phyloP scores from a whole-genome alignment of 139 green algal species.

The Coelastrella sp. region DNA sequence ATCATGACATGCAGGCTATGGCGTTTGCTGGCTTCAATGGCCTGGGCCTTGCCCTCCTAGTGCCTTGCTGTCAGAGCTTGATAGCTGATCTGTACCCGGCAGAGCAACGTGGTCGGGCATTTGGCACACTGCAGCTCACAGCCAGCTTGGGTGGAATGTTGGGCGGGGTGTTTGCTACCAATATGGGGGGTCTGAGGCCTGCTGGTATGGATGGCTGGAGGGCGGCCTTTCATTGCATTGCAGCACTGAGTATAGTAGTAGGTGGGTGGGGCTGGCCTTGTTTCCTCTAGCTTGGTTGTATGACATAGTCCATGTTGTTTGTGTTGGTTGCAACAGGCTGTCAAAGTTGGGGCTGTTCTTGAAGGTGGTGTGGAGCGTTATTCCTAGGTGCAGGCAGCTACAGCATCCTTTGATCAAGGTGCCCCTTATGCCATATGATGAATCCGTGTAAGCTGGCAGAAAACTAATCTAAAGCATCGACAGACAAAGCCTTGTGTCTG shows the following conservation, averaged over 20 bases:
- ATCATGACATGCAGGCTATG: constrained; percentile 51
- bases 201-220: constrained; percentile 75
- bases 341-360: too few species aligned
- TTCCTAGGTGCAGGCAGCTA: too few species aligned
- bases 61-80: constrained; percentile 77
- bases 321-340: too few species aligned
- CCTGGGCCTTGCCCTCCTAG: constrained; percentile 79
- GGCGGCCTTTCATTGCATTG: constrained; percentile 72
- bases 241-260: constrained; percentile 57
- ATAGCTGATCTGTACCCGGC: constrained; percentile 78
- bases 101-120: constrained; percentile 73
- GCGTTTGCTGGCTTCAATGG: constrained; percentile 77
- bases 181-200: constrained; percentile 65
- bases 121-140: constrained; percentile 76
- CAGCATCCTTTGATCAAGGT: too few species aligned
- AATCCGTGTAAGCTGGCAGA: too few species aligned
- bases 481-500: too few species aligned
- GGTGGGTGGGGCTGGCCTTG: too few species aligned
- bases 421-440: too few species aligned
- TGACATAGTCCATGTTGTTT: too few species aligned
- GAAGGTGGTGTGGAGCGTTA: too few species aligned
- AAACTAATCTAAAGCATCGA: too few species aligned
- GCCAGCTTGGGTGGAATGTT: constrained; percentile 68
- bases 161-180: constrained; percentile 80
- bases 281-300: too few species aligned